These are phyloP conservation scores for Yamadazyma laniorum DNA, from an alignment of 805 yeast genomes.

Conservation along the genomic window DNA sequence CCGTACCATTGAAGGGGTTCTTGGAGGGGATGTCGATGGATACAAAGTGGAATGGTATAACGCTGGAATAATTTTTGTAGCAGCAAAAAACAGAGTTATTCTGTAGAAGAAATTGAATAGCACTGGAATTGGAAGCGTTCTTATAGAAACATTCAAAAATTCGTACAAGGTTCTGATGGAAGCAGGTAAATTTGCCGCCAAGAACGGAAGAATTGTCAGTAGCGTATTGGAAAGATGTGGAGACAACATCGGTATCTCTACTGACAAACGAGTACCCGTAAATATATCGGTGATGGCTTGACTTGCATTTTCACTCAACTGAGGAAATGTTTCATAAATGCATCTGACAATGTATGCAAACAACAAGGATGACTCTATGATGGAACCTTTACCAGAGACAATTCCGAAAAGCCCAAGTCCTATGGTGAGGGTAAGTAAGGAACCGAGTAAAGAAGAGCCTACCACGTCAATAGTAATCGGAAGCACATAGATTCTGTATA, in stretches of 20 bases:
- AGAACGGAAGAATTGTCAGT: slow-evolving; percentile 38
- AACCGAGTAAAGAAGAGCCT: slow-evolving; percentile 83
- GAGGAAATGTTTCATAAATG: slow-evolving; percentile 89
- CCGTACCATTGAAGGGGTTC: slow-evolving; percentile 37
- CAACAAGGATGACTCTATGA: slow-evolving; percentile 82
- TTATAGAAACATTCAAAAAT: slow-evolving; percentile 48
- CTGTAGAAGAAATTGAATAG: slow-evolving; percentile 80
- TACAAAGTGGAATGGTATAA: slow-evolving; percentile 44
- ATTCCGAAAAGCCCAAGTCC: slow-evolving; percentile 83
- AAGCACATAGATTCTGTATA: slow-evolving; percentile 78
- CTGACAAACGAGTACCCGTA: slow-evolving; percentile 11
- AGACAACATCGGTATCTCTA: slow-evolving; percentile 31
- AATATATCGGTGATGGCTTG: slow-evolving; percentile 16
- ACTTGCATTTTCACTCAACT: slow-evolving; percentile 56
- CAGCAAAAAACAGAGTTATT: slow-evolving; percentile 82
- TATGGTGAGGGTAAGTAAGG: slow-evolving; percentile 71
- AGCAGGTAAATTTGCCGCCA: slow-evolving; percentile 52
- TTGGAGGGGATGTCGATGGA: slow-evolving; percentile 38
- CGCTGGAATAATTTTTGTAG: slow-evolving; percentile 90
- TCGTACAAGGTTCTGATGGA: slow-evolving; percentile 56
- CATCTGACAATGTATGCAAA: slow-evolving; percentile 92
- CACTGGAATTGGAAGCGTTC: slow-evolving; percentile 76
- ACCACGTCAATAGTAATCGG: slow-evolving; percentile 67
- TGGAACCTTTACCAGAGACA: slow-evolving; percentile 77
- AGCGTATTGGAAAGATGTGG: slow-evolving; percentile 34